Evolutionary conservation across 192 early-diverging fungal genomes (phyloP).

Genomic region (Thoreauomyces humboldtii): DNA sequence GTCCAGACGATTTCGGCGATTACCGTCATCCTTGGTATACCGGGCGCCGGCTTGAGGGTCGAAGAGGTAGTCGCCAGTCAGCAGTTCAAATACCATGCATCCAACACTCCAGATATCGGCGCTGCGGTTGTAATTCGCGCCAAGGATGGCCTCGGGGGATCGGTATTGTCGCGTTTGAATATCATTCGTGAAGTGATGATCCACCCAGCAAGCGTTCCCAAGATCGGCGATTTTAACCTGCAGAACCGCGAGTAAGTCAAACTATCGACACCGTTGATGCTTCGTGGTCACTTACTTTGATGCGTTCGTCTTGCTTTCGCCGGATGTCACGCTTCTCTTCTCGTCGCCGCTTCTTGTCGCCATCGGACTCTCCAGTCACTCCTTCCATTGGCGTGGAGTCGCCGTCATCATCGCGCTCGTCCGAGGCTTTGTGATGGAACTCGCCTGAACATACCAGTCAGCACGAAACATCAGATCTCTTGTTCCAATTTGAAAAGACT

Average conservation of each 20-base stretch:
- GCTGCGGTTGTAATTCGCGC: conserved; percentile 76
- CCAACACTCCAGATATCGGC: conserved; percentile 95
- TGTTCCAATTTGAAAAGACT: too few relatives aligned
- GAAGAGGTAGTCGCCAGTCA: conserved; percentile 93
- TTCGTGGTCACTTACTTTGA: conserved; percentile 23
- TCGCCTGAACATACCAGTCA: not conserved
- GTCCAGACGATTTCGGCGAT: not conserved
- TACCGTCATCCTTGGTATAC: conserved; percentile 90
- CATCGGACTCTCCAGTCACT: conserved; percentile 6
- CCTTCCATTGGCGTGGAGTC: conserved; percentile 11
- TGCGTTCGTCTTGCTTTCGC: conserved; percentile 37
- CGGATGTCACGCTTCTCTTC: conserved; percentile 31
- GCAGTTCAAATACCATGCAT: conserved; percentile 90
- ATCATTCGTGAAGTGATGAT: conserved; percentile 93
- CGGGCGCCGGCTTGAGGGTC: conserved; percentile 81
- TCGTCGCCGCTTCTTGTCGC: conserved; percentile 31
- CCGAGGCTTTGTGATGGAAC: conserved; percentile 12
- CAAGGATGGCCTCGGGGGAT: conserved; percentile 92
- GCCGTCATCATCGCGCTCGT: conserved; percentile 3
- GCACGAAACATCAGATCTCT: too few relatives aligned
- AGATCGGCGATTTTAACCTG: conserved; percentile 94
- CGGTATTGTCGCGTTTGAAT: conserved; percentile 98
- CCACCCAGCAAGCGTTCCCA: conserved; percentile 94
- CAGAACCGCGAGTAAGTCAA: too few relatives aligned
- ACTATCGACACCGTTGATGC: too few relatives aligned